Evolutionary conservation across 2,329 filamentous ascomycete species (phyloP).

Genomic region (Leptosphaerulina australis): DNA sequence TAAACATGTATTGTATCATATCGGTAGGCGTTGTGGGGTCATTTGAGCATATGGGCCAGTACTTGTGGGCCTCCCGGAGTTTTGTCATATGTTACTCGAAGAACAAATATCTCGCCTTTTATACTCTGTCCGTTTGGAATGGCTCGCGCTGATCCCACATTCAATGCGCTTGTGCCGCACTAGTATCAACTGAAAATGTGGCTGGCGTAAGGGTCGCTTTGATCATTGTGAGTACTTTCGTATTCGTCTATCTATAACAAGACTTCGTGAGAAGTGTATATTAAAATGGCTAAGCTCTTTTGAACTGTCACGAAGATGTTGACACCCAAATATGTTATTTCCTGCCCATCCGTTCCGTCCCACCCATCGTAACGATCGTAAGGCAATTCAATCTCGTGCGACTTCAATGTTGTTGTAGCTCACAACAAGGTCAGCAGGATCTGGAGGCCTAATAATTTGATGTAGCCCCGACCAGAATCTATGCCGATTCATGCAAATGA

Average conservation of each 20-base stretch:
- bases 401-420: background rate
- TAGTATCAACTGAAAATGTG: background rate
- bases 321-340: constrained; percentile 10
- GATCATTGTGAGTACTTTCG: constrained; percentile 6
- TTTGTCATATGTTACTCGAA: background rate
- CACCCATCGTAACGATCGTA: constrained; percentile 18
- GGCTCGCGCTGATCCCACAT: no score
- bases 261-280: constrained; percentile 15
- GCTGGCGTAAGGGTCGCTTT: background rate
- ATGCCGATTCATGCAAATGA: constrained; percentile 38
- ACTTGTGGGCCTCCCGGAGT: constrained; percentile 1
- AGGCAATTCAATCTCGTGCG: constrained; percentile 1
- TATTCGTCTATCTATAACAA: constrained; percentile 16
- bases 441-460: constrained; percentile 27
- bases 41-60: constrained; percentile 1
- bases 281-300: constrained; percentile 18
- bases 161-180: background rate
- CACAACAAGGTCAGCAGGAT: background rate
- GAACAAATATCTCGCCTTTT: background rate
- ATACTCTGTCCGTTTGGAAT: background rate
- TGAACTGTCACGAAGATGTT: constrained; percentile 13
- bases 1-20: constrained; percentile 15
- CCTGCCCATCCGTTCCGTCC: constrained; percentile 4
- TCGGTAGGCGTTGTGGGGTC: constrained; percentile 7
- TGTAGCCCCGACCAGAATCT: constrained; percentile 33